Conservation (phyloP, 2,329 filamentous ascomycete species). For the Alternaria arbusti region DNA sequence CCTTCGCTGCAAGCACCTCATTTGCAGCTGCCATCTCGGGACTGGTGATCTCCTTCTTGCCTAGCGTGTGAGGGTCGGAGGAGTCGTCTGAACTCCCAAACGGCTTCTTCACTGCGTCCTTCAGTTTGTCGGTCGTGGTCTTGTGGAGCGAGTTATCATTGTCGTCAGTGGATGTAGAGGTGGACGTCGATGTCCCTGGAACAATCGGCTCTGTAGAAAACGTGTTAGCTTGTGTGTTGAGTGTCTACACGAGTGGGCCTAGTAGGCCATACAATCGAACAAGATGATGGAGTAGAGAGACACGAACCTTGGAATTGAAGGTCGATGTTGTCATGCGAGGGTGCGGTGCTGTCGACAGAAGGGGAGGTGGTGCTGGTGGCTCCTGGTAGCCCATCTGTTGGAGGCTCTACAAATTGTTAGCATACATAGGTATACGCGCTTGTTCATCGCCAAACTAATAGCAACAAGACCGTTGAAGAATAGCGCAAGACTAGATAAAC, state of each 20-base stretch:
- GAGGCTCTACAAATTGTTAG: constrained; percentile 6
- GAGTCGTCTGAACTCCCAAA: background rate
- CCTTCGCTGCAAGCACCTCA: constrained; percentile 9
- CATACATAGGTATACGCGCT: background rate
- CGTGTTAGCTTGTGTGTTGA: background rate
- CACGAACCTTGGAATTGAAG: constrained; percentile 13
- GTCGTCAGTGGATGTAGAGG: background rate
- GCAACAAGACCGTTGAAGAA: background rate
- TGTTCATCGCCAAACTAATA: background rate
- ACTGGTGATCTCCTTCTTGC: background rate
- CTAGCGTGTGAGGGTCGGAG: background rate
- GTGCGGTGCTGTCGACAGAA: background rate
- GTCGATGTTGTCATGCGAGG: background rate
- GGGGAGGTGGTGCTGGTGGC: background rate
- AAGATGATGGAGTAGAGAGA: background rate
- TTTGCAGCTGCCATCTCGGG: constrained; percentile 13
- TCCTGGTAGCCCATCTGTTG: background rate
- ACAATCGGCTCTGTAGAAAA: constrained; percentile 5
- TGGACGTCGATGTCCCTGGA: background rate
- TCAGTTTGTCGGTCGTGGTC: constrained; percentile 9
- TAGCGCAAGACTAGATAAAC: background rate
- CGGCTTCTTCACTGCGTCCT: constrained; percentile 15
- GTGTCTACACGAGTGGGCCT: background rate
- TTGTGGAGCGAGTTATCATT: background rate
- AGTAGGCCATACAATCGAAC: background rate